Evolutionary conservation across 2,329 filamentous ascomycete genomes (phyloP).

Genomic region (Ophiostoma ulmi): DNA sequence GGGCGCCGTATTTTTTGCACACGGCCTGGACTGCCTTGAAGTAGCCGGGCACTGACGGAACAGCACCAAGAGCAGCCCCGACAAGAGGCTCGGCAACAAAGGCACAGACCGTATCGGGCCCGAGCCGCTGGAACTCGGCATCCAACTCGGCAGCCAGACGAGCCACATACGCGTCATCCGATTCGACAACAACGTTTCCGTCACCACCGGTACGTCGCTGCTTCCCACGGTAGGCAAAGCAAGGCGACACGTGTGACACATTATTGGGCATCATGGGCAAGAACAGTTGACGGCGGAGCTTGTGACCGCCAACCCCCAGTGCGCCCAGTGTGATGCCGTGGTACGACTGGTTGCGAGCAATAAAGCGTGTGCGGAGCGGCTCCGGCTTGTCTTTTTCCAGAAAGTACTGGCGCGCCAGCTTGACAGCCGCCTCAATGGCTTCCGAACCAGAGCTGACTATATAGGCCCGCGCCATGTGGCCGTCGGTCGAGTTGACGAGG

Average conservation of each 20-base stretch:
- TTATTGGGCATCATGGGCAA: conserved; percentile 55
- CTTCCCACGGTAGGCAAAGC: conserved; percentile 57
- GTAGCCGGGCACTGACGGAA: conserved; percentile 49
- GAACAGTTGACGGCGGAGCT: conserved; percentile 55
- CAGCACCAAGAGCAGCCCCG: conserved; percentile 54
- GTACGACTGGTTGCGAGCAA: conserved; percentile 62
- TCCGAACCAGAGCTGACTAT: conserved; percentile 49
- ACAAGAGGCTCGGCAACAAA: conserved; percentile 71
- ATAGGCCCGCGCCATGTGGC: conserved; percentile 38
- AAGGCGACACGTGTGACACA: conserved; percentile 59
- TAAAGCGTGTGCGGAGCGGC: conserved; percentile 56
- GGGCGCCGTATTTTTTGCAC: conserved; percentile 50
- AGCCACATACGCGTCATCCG: conserved; percentile 53
- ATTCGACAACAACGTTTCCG: conserved; percentile 39
- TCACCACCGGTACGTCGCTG: conserved; percentile 22
- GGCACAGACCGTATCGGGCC: conserved; percentile 61
- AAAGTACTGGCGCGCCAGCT: conserved; percentile 60
- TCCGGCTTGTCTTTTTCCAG: conserved; percentile 53
- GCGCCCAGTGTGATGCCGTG: conserved; percentile 68
- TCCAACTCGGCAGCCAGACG: conserved; percentile 62
- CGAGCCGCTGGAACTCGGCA: conserved; percentile 58
- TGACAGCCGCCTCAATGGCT: conserved; percentile 60
- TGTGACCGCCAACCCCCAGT: conserved; percentile 59
- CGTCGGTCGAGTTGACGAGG: conserved; percentile 37
- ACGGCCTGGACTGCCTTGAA: conserved; percentile 44